These are phyloP conservation scores for Sphenostylis stenocarpa DNA, from an alignment of 306 rosid genomes.

Conservation along the genomic window DNA sequence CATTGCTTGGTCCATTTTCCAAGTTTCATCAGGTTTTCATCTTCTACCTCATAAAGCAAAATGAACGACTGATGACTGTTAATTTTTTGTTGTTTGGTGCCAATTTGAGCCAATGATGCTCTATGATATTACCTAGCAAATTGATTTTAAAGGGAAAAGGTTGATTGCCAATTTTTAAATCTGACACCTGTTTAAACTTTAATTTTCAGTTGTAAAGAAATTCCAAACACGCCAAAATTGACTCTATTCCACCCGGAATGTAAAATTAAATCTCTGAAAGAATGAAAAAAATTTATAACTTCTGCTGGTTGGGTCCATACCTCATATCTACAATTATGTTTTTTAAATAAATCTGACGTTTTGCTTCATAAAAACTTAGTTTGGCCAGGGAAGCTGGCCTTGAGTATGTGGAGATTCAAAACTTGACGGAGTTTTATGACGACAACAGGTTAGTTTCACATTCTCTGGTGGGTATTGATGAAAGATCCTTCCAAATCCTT, in stretches of 20 bases:
- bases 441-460: constrained; percentile 73
- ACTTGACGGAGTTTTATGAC: constrained; percentile 86
- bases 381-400: constrained; percentile 99
- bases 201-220: neutral
- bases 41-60: constrained; percentile 13
- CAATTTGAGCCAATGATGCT: constrained; percentile 5
- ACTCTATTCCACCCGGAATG: neutral
- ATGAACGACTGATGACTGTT: neutral
- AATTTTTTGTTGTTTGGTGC: constrained; percentile 29
- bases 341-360: constrained; percentile 10
- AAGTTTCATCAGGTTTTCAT: constrained; percentile 85
- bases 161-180: constrained; percentile 3
- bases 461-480: constrained; percentile 19
- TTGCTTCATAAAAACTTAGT: constrained; percentile 49
- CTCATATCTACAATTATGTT: constrained; percentile 12
- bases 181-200: neutral
- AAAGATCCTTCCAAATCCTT: constrained; percentile 21
- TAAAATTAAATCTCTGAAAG: constrained; percentile 1
- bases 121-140: neutral
- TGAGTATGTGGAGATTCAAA: constrained; percentile 93
- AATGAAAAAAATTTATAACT: neutral
- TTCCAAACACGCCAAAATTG: constrained; percentile 4
- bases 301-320: constrained; percentile 1
- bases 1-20: constrained; percentile 97
- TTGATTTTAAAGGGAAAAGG: constrained; percentile 17